phyloP scores from a whole-genome alignment of 148 eudicot genomes.

The Selenicereus undatus region DNA sequence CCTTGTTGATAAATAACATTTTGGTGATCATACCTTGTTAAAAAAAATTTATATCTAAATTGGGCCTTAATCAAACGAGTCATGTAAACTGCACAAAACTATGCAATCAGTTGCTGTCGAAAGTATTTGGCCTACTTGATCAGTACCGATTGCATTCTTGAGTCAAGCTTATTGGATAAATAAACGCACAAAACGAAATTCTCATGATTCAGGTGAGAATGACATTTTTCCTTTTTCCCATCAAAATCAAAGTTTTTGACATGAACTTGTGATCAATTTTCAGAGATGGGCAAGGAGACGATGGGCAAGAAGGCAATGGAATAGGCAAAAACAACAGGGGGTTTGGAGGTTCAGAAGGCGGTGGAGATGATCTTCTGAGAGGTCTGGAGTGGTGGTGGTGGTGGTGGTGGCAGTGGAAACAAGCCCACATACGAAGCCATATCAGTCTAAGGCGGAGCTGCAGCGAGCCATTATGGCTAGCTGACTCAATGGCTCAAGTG shows the following conservation, averaged over 20 bases:
- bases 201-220: not conserved
- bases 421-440: not conserved
- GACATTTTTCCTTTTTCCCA: not conserved
- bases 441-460: not conserved
- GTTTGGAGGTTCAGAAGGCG: not conserved
- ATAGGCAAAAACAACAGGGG: not conserved
- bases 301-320: not conserved
- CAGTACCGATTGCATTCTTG: not conserved
- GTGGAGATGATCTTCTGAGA: not conserved
- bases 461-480: not conserved
- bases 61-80: too few species aligned
- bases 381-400: conserved; percentile 8
- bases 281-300: conserved; percentile 9
- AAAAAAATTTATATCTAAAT: too few species aligned
- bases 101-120: too few species aligned
- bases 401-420: conserved; percentile 13
- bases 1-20: too few species aligned
- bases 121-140: too few species aligned
- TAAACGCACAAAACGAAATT: not conserved
- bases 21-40: too few species aligned
- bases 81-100: too few species aligned
- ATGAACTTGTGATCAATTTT: not conserved
- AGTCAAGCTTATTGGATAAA: too few species aligned
- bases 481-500: not conserved
- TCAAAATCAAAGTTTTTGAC: not conserved